Percentiles rank a stretch among this genome's conserved stretches.
Conservation (phyloP, 2,329 filamentous ascomycete genomes). For the Pseudogymnoascus sp. region DNA sequence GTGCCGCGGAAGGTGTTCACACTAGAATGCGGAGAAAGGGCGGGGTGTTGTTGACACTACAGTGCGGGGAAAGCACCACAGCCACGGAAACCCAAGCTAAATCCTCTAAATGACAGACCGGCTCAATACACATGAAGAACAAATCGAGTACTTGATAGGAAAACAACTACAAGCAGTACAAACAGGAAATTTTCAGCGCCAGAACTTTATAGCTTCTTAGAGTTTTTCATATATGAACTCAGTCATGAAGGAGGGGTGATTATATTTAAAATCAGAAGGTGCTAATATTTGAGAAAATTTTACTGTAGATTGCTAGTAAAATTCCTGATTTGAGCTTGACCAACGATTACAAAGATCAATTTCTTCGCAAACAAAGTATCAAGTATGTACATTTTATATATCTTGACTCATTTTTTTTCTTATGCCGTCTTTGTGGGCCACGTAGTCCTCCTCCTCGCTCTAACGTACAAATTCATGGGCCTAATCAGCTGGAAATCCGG, state of each 20-base stretch:
- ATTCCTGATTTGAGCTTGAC: not conserved
- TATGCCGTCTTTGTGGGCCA: not conserved
- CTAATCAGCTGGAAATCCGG: not conserved
- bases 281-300: not conserved
- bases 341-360: not conserved
- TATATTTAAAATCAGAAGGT: not conserved
- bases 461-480: not conserved
- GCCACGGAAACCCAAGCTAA: not conserved
- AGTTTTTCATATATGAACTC: too few species aligned
- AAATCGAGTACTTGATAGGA: not conserved
- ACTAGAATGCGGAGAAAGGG: not conserved
- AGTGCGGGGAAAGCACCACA: not conserved
- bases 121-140: not conserved
- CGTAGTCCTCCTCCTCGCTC: not conserved
- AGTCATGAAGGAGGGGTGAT: not conserved
- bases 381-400: not conserved
- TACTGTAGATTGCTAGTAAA: not conserved
- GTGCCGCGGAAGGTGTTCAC: not conserved
- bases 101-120: not conserved
- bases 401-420: not conserved
- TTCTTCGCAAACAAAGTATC: not conserved
- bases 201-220: not conserved
- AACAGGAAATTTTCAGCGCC: not conserved
- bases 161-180: not conserved
- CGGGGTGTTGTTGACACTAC: too few species aligned